phyloP scores from a whole-genome alignment of 768 basidiomycete genomes.

The Termitomyces sp. region DNA sequence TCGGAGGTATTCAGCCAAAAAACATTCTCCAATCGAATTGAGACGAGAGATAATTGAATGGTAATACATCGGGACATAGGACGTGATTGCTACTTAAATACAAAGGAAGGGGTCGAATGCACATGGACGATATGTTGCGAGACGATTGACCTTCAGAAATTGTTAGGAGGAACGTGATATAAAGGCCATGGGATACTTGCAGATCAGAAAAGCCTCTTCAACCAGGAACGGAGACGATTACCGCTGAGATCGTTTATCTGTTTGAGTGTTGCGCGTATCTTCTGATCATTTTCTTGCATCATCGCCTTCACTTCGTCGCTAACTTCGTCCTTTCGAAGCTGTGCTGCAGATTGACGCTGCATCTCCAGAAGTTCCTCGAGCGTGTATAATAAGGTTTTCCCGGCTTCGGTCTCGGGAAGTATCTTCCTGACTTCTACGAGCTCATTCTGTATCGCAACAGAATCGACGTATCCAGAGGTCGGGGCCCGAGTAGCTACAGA shows the following conservation, averaged over 20 bases:
- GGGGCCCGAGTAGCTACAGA: neutral
- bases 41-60: neutral
- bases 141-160: neutral
- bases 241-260: constrained; percentile 14
- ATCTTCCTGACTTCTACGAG: constrained; percentile 17
- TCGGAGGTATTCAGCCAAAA: too few species aligned
- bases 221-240: constrained; percentile 6
- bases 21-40: too few species aligned
- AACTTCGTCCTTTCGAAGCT: constrained; percentile 6
- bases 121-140: neutral
- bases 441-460: constrained; percentile 22
- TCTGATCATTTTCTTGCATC: constrained; percentile 11
- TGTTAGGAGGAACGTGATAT: neutral
- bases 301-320: constrained; percentile 11
- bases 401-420: constrained; percentile 23
- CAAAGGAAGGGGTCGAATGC: neutral
- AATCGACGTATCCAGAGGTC: constrained; percentile 3
- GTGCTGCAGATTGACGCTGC: constrained; percentile 4
- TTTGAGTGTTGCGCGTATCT: constrained; percentile 16
- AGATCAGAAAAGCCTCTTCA: constrained; percentile 2
- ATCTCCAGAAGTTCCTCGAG: constrained; percentile 13
- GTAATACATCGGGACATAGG: neutral
- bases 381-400: constrained; percentile 14
- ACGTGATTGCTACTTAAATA: neutral
- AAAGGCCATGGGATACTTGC: neutral